These are phyloP conservation scores for Boechera divaricarpa DNA, from an alignment of 345 rosid species.

Conservation along the genomic window DNA sequence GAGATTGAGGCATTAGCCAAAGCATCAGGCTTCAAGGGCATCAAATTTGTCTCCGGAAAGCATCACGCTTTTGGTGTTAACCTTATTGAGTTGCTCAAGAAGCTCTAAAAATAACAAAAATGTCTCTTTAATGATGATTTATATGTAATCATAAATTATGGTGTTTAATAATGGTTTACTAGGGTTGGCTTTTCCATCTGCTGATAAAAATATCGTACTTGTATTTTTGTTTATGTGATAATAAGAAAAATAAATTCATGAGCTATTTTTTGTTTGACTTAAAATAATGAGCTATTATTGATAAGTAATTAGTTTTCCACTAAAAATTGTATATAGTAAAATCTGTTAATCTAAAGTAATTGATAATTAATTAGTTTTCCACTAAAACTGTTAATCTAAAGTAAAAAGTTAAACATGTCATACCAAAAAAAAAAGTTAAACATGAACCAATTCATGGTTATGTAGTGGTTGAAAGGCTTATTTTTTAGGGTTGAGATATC, in stretches of 20 bases:
- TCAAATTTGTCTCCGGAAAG: slow-evolving; percentile 53
- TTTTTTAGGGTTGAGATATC: not conserved
- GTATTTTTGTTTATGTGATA: not conserved
- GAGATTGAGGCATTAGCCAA: slow-evolving; percentile 79
- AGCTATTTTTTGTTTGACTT: not conserved
- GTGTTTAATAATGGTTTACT: slow-evolving; percentile 27
- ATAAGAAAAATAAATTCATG: not conserved
- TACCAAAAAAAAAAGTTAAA: too few relatives aligned
- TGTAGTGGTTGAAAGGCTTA: not conserved
- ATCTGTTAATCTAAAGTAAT: too few relatives aligned
- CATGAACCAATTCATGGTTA: not conserved
- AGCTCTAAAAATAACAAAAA: too few relatives aligned
- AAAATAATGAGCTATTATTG: not conserved
- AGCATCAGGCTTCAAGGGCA: slow-evolving; percentile 77
- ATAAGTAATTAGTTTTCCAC: too few relatives aligned
- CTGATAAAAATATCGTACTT: not conserved
- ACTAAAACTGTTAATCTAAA: too few relatives aligned
- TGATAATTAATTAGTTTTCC: too few relatives aligned
- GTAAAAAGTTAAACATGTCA: too few relatives aligned
- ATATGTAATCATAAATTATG: not conserved
- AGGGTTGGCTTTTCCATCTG: slow-evolving; percentile 3
- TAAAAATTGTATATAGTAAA: too few relatives aligned
- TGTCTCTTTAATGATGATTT: slow-evolving; percentile 10
- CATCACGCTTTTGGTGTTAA: slow-evolving; percentile 56
- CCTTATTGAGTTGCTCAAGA: slow-evolving; percentile 65